Conservation (phyloP, 805 yeast genomes). For the Teunomyces lycoperdinae region DNA sequence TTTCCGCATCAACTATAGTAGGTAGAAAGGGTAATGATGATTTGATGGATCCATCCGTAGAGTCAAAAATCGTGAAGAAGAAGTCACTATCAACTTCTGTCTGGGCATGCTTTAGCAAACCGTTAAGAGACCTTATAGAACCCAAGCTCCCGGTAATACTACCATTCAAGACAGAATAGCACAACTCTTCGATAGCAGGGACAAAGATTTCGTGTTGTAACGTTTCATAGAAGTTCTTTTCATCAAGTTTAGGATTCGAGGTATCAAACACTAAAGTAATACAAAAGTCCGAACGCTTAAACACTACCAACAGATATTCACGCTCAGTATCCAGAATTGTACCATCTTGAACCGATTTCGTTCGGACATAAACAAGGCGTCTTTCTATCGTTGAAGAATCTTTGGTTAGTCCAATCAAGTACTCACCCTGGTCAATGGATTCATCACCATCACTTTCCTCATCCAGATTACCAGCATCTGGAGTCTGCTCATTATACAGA, state of each 20-base stretch:
- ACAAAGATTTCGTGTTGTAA: slow-evolving; percentile 14
- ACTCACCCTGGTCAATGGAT: slow-evolving; percentile 13
- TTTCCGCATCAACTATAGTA: slow-evolving; percentile 3
- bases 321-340: slow-evolving; percentile 6
- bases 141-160: slow-evolving; percentile 24
- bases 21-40: slow-evolving; percentile 40
- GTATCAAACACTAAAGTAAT: slow-evolving; percentile 32
- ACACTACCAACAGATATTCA: slow-evolving; percentile 34
- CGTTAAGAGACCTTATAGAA: slow-evolving; percentile 26
- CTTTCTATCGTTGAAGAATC: slow-evolving; percentile 15
- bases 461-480: slow-evolving; percentile 3
- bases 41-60: slow-evolving; percentile 19
- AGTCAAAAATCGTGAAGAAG: slow-evolving; percentile 35
- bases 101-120: slow-evolving; percentile 6
- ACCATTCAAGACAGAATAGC: slow-evolving; percentile 12
- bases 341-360: slow-evolving; percentile 5
- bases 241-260: slow-evolving; percentile 19
- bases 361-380: slow-evolving; percentile 25
- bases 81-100: slow-evolving; percentile 30
- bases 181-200: slow-evolving; percentile 24
- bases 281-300: slow-evolving; percentile 18
- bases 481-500: not conserved
- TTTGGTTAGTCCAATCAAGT: slow-evolving; percentile 21
- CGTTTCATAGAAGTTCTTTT: slow-evolving; percentile 19
- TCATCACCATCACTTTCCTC: slow-evolving; percentile 7